phyloP scores from a whole-genome alignment of 495 filamentous ascomycete genomes.

The Bryoglossum gracile region DNA sequence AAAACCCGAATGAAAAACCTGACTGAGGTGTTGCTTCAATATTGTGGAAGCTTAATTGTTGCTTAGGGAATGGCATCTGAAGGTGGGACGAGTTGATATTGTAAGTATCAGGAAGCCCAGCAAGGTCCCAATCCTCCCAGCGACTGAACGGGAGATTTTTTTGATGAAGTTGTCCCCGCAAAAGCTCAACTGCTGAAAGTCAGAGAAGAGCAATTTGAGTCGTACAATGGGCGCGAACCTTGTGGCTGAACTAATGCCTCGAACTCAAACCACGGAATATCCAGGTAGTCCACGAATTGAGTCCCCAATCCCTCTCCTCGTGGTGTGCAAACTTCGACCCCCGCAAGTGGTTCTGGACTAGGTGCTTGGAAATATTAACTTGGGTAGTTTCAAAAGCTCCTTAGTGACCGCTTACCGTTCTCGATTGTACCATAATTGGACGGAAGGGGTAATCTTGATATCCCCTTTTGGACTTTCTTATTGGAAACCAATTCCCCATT shows the following conservation, averaged over 20 bases:
- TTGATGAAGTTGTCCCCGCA: conserved; percentile 1
- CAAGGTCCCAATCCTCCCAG: conserved; percentile 1
- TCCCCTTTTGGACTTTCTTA: conserved; percentile 14
- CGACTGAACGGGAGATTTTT: neutral
- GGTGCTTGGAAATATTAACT: conserved; percentile 7
- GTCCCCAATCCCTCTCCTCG: neutral
- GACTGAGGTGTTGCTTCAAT: conserved; percentile 1
- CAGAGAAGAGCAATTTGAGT: neutral
- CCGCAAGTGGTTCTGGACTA: conserved; percentile 1
- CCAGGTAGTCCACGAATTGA: conserved; percentile 5
- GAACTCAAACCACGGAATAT: conserved; percentile 9
- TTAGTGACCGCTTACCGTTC: conserved; percentile 1
- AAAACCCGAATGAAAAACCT: conserved; percentile 1
- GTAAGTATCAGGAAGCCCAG: neutral
- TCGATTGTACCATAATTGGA: conserved; percentile 1
- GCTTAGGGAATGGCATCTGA: conserved; percentile 6
- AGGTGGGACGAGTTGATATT: neutral
- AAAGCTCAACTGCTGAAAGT: conserved; percentile 1
- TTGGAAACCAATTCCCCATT: conserved; percentile 13
- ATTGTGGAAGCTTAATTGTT: conserved; percentile 4
- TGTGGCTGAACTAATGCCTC: conserved; percentile 2
- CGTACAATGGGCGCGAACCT: neutral
- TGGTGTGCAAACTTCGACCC: conserved; percentile 10
- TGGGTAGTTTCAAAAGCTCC: neutral
- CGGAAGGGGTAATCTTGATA: conserved; percentile 11